Percentiles rank a stretch among this genome's conserved stretches.
These are phyloP conservation scores for Penicillium cataractarum DNA, from an alignment of 495 filamentous ascomycete genomes.

Conservation along the genomic window DNA sequence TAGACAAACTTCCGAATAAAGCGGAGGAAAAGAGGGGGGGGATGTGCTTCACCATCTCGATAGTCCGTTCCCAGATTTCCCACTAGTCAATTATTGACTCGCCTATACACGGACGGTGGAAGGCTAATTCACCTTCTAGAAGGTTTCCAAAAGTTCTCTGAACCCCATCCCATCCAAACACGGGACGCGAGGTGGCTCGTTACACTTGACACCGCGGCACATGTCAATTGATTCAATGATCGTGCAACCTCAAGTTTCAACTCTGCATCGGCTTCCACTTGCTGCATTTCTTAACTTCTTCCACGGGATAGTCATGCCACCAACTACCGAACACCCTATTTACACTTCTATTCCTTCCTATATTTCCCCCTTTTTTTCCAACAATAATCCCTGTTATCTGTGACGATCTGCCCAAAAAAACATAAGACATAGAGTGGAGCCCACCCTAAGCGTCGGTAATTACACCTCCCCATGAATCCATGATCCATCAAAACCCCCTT, in stretches of 20 bases:
- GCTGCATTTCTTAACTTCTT: background rate
- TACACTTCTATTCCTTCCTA: background rate
- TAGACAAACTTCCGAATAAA: background rate
- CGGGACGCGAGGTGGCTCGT: constrained; percentile 16
- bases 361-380: background rate
- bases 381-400: background rate
- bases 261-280: background rate
- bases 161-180: constrained; percentile 3
- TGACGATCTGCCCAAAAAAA: constrained; percentile 1
- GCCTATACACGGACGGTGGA: constrained; percentile 13
- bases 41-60: constrained; percentile 27
- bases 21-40: constrained; percentile 5
- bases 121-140: constrained; percentile 35
- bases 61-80: constrained; percentile 16
- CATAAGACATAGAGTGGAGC: constrained; percentile 8
- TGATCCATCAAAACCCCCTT: constrained; percentile 14
- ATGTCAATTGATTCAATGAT: constrained; percentile 2
- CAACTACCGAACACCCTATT: background rate
- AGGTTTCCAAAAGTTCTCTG: constrained; percentile 16
- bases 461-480: constrained; percentile 17
- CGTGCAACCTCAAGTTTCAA: constrained; percentile 12
- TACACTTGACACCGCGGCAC: constrained; percentile 1
- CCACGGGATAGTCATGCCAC: background rate
- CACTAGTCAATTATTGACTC: background rate
- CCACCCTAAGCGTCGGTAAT: constrained; percentile 28